Evolutionary conservation across 345 rosid genomes (phyloP), one percentile per base, ranked within the genome.

Genomic region (Raphanus raphanistrum): DNA sequence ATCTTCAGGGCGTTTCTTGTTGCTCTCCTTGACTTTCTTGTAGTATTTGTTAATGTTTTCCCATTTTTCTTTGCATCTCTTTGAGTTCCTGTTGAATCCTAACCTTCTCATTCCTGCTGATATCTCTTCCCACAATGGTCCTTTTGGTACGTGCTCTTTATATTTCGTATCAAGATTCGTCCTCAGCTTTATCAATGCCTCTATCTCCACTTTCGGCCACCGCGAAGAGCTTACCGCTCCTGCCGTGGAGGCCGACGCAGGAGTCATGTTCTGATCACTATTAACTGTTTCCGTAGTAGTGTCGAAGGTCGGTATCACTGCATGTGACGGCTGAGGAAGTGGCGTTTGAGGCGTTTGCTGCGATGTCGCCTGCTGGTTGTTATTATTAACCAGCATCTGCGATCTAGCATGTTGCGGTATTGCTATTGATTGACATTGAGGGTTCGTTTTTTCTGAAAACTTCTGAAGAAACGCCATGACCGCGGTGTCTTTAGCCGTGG

Each of bases 61-160:
- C 96, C 91, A 90, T 67, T 90, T 90, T 80, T 90, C 95, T 71
- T 90, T 90, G 86, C 95, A 90, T 75, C 91, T 84, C 72, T 90
- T 90, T 16, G 96, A 74, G 82, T 68, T 90, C 6, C 96, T 72
- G 48, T 86, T 87, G 85, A 88, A 88, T 13, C 96, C 96, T 27
- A 88, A 70, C 77, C 84, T 54, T 72, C 68, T 82, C 92, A 90
- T 90, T 8, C 85, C 91, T 0, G 83, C 80, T 3, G 96, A 90
- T 41, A 88, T 87, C 65, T 87, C 93, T 80, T 88, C 93, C 96
- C 96, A 90, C 6, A 90, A 66, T 3, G 90, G 91, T 15, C 90
- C 95, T 71, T 90, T 90, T 0, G 95, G 95, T 66, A 85, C 87
- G 36, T 75, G 84, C 7, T 85, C 90, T 79, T 86, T 83, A 67